phyloP scores from a whole-genome alignment of 306 rosid species.

The Sicyos edulis region DNA sequence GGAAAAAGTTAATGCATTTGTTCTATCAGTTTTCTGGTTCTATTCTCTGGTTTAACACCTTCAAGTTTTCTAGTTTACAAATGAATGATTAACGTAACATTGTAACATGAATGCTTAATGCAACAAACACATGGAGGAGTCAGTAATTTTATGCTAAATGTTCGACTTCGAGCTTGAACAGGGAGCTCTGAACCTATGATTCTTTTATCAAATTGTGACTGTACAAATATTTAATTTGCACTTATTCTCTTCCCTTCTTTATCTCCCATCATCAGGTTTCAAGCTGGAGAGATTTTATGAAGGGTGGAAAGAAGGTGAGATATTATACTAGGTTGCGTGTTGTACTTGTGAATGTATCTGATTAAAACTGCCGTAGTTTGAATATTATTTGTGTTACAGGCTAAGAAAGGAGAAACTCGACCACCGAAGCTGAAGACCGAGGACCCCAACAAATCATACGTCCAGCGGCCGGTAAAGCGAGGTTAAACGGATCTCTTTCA shows the following conservation, averaged over 20 bases:
- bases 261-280: constrained; percentile 61
- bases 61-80: not conserved
- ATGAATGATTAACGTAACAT: not conserved
- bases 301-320: constrained; percentile 94
- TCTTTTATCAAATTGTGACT: not conserved
- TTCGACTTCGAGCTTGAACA: not conserved
- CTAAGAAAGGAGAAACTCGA: constrained; percentile 86
- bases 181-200: not conserved
- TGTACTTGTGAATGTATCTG: not conserved
- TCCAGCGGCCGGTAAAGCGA: constrained; percentile 92
- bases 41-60: not conserved
- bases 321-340: not conserved
- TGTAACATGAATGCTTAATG: not conserved
- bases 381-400: constrained; percentile 32
- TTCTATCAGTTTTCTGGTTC: not conserved
- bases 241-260: not conserved
- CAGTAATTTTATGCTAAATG: not conserved
- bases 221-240: constrained; percentile 7
- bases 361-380: not conserved
- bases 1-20: not conserved
- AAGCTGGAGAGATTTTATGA: constrained; percentile 99
- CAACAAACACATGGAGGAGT: not conserved
- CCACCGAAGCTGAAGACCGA: constrained; percentile 98
- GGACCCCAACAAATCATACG: constrained; percentile 95
- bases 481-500: constrained; percentile 37